Base-by-base conservation (phyloP, 352 stramenopile genomes). In the Pythium dissotocum region DNA sequence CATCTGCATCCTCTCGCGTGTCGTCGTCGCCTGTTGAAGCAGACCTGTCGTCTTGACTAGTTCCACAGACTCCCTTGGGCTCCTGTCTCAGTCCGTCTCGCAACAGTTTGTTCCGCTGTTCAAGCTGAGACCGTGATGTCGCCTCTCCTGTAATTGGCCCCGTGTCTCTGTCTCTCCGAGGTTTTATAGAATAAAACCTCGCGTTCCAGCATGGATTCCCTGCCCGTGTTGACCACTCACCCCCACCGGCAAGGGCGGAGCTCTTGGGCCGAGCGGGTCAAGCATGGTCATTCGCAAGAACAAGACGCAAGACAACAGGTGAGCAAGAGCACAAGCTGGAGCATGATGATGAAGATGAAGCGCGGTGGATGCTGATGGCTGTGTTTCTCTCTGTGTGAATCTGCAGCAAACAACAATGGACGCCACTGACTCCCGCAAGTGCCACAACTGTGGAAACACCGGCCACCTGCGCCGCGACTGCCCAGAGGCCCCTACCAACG, bases 391-490 rank as follows among this genome's bases (percentile, higher is more conserved):
- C 48, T 46, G 54, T 44, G 18, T 68, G 28, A 6, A 58, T 66
- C 1, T 36, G 24, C 42, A 46, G 38, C 38, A 51, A 68, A 38
- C 35, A 53, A 70, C 53, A 87, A 87, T 87, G 80, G 79, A 88
- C 63, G 64, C 59, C 66, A 65, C 24, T 21, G 66, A 72, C 28
- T 57, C n/a, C 26, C 86, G 86, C 72, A 90, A 89, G 76, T 94
- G 62, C 62, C 82, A 92, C 82, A 91, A 81, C 78, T 94, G 87
- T 76, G 83, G 84, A 67, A 76, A 94, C 65, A 62, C 60, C 7
- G 87, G 87, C 68, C 87, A 94, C 76, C 58, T 93, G 24, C 83
- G 83, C 59, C 87, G 87, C 42, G 84, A 94, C 71, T 94, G 87
- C 79, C 82, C 87, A 6, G 75, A 91, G 62, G 70, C 77, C 4